A percentile compares a stretch with the other conserved stretches of the same genome.
These are phyloP conservation scores for Nigrospora oryzae DNA, from an alignment of 2,329 filamentous ascomycete genomes.

Conservation along the genomic window DNA sequence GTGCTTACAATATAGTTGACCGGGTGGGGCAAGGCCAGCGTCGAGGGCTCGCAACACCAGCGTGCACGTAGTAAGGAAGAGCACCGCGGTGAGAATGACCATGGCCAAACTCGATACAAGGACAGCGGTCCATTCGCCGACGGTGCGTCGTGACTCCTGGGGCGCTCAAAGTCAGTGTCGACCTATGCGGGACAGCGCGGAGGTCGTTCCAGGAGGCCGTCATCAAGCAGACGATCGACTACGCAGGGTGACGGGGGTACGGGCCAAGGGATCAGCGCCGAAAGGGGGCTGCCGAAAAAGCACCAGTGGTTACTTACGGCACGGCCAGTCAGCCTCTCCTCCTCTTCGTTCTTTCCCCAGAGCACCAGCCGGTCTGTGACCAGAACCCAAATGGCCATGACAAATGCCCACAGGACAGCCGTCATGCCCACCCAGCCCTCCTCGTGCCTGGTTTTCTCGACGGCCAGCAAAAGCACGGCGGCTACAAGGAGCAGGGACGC, in stretches of 20 bases:
- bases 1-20: conserved; percentile 51
- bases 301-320: conserved; percentile 22
- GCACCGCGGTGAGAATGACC: conserved; percentile 56
- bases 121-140: conserved; percentile 79
- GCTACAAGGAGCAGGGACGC: conserved; percentile 62
- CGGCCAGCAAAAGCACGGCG: conserved; percentile 69
- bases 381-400: conserved; percentile 74
- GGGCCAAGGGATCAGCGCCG: too few species aligned
- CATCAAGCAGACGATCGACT: too few species aligned
- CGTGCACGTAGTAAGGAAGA: conserved; percentile 69
- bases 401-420: conserved; percentile 71
- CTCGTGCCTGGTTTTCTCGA: conserved; percentile 67
- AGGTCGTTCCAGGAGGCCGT: too few species aligned
- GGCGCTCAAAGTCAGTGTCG: too few species aligned
- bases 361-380: conserved; percentile 73
- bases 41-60: conserved; percentile 76
- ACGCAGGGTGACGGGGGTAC: too few species aligned
- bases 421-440: conserved; percentile 89
- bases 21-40: conserved; percentile 62
- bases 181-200: too few species aligned
- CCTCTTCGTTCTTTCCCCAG: conserved; percentile 89
- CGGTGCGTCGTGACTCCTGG: conserved; percentile 66
- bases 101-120: conserved; percentile 66
- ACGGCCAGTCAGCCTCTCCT: conserved; percentile 83
- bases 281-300: too few species aligned